Evolutionary conservation across 306 rosid species (phyloP), one percentile per base, ranked within the genome.

Genomic region (Pterocarpus santalinus): DNA sequence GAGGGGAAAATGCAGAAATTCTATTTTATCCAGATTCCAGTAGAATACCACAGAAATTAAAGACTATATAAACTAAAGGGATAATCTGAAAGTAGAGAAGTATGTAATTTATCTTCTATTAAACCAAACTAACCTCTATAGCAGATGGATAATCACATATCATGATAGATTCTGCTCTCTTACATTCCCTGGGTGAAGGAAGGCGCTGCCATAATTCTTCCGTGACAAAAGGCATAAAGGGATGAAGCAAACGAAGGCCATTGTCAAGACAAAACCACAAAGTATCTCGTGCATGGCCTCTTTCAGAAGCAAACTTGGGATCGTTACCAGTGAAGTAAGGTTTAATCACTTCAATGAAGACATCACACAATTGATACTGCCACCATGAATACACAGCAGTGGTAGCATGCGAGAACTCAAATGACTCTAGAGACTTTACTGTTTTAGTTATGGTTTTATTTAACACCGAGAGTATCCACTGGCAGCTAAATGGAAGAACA

Each of bases 151-250:
- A 95, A 77, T 86, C 72, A 10, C 89, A 84, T 78, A 86, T 89
- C 99, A 95, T 90, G 76, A 95, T 95, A 57, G 98, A 95, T 72
- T 88, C 89, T 79, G 81, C 82, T 75, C 91, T 85, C 66, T 82
- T 53, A 65, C 84, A 53, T 75, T 89, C 94, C 74, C 14, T 75
- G 47, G 96, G 80, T 22, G 85, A 89, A 80, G 99, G 99, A 85
- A 95, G 97, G 47, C 99, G 99, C 88, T 95, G 99, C 98, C 98
- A 95, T 77, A 93, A 81, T 85, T 95, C 99, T 87, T 95, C 99
- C 46, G 98, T 93, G 68, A 93, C 97, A 63, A 88, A 95, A 39
- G 99, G 99, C 98, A 93, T 95, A 85, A 95, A 91, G 5, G 99
- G 99, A 79, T 95, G 99, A 83, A 95, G 98, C 90, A 95, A 81